Conservation (phyloP, 306 rosid genomes). For the Biancaea sappan region DNA sequence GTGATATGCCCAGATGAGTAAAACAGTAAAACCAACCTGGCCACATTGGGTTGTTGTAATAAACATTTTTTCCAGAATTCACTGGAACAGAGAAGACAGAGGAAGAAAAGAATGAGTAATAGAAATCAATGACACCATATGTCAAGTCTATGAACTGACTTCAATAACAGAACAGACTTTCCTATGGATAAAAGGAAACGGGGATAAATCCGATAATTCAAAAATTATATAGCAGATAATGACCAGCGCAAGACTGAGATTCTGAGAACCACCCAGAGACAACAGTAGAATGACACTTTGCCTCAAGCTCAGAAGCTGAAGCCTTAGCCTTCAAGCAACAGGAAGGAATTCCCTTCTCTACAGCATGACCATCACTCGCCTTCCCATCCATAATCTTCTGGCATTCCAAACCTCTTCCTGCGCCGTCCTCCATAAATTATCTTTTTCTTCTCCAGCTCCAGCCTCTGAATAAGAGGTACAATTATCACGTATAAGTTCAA, state of each 20-base stretch:
- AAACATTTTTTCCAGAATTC: constrained; percentile 47
- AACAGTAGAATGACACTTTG: constrained; percentile 88
- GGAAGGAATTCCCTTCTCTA: constrained; percentile 68
- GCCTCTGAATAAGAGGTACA: constrained; percentile 57
- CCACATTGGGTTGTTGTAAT: constrained; percentile 99
- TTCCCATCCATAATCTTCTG: constrained; percentile 98
- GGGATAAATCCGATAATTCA: not conserved
- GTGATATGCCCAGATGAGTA: not conserved
- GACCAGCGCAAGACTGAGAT: constrained; percentile 79
- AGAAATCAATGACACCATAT: not conserved
- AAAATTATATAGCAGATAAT: constrained; percentile 42
- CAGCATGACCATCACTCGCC: constrained; percentile 71
- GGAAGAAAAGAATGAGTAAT: constrained; percentile 3
- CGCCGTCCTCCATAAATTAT: constrained; percentile 83
- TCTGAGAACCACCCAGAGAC: constrained; percentile 99
- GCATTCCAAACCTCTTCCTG: constrained; percentile 98
- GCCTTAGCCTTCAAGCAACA: constrained; percentile 93
- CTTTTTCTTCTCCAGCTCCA: constrained; percentile 84
- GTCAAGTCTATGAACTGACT: not conserved
- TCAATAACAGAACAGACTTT: constrained; percentile 19
- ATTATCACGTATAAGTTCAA: constrained; percentile 3
- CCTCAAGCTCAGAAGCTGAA: constrained; percentile 72
- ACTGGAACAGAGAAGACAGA: constrained; percentile 47
- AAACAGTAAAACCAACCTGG: constrained; percentile 63
- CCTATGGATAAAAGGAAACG: not conserved